Base-by-base conservation (phyloP, 2,329 filamentous ascomycete genomes). In the Chaetomiaceae sp. region DNA sequence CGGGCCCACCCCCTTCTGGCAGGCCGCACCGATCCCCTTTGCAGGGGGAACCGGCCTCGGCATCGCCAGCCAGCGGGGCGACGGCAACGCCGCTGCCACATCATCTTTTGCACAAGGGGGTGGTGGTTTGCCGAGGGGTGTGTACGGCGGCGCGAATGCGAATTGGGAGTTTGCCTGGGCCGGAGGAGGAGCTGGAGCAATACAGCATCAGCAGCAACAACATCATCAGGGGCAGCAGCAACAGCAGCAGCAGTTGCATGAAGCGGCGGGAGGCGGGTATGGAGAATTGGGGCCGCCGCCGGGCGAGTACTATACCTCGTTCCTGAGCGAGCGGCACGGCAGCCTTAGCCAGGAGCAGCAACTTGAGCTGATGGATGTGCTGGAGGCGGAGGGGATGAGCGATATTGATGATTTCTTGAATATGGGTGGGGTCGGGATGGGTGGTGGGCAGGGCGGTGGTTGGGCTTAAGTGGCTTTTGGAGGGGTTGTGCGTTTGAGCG, bases 301-400 rank as follows among this genome's bases (percentile, higher is more conserved):
- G 3, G 41, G 41, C 20, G 41, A 42, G 5, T 47, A 42, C 18
- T 45, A 45, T 20, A 7, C 51, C 38, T 41, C 47, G 22, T 55
- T 60, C 19, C 60, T 64, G 3, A 64, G 68, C 20, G 76, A 77
- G 60, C 76, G 74, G 49, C 80, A 79, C 58, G 88, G 81, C 54
- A 86, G 75, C 49, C 70, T 94, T 26, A 90, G 82, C 49, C 84
- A 89, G 53, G 79, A 88, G 59, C 87, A 94, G 65, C 88, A 93
- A 65, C 68, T 83, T 52, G 86, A 95, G 68, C 70, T 95, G 30
- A 88, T 94, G 84, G 80, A 83, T 45, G 81, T 82, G 39, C 74
- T 95, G 27, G 86, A 93, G 63, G 85, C 71, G 56, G 78, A 84
- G 54, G 81, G 80, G 1, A 68, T 82, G 60, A 70, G 68, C 20